phyloP scores from a whole-genome alignment of 371 early-diverging fungal species.

The Zopfochytrium polystomum region DNA sequence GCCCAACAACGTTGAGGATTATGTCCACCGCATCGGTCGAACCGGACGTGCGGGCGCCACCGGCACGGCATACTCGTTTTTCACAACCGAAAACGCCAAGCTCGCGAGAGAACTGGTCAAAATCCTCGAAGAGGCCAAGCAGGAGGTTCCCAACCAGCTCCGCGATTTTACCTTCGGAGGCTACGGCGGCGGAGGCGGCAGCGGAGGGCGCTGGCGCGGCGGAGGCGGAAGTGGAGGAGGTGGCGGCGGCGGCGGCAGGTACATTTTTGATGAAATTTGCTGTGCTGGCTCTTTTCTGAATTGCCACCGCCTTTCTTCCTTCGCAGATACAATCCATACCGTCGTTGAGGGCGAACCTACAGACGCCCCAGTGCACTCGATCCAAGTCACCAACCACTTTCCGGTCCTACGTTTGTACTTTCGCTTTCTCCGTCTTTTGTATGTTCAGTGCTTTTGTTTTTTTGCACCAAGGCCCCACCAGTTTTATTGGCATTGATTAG shows the following conservation, averaged over 20 bases:
- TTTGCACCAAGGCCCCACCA: too few species aligned
- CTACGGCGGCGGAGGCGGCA: constrained; percentile 25
- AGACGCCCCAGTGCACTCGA: too few species aligned
- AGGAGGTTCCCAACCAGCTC: constrained; percentile 85
- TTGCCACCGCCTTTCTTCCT: background rate
- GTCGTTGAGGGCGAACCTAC: too few species aligned
- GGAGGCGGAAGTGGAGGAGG: constrained; percentile 60
- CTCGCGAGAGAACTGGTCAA: constrained; percentile 86
- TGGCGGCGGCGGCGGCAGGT: constrained; percentile 52
- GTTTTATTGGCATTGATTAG: too few species aligned
- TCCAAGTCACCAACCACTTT: too few species aligned
- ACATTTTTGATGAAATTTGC: constrained; percentile 42
- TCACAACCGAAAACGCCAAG: constrained; percentile 88
- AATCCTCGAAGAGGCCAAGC: constrained; percentile 93
- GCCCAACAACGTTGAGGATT: too few species aligned
- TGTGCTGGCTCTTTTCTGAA: constrained; percentile 29
- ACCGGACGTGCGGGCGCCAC: constrained; percentile 96
- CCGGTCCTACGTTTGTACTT: too few species aligned
- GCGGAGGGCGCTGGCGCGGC: constrained; percentile 28
- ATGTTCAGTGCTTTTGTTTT: too few species aligned
- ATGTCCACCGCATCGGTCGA: too few species aligned
- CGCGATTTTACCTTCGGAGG: constrained; percentile 64
- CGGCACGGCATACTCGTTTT: constrained; percentile 95
- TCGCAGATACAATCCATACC: constrained; percentile 24
- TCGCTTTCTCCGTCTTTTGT: too few species aligned